These are phyloP conservation scores for Stenocarpella maydis DNA, from an alignment of 2,329 filamentous ascomycete genomes.

Conservation along the genomic window DNA sequence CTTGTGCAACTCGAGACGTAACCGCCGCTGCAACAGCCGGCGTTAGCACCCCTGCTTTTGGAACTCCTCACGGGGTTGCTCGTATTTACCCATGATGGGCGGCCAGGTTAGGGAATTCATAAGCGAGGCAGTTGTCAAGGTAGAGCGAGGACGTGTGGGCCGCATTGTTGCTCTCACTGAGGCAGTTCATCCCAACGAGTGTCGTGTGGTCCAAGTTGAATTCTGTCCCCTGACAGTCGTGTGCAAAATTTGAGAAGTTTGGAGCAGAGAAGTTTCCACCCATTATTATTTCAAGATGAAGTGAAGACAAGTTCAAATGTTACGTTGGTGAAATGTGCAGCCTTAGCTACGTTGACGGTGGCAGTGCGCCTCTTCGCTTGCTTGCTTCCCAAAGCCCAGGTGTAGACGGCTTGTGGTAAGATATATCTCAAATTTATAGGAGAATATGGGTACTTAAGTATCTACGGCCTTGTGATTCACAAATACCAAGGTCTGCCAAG, in stretches of 20 bases:
- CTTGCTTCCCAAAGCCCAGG: background rate
- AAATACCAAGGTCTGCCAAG: background rate
- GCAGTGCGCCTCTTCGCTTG: background rate
- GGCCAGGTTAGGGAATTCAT: conserved; percentile 11
- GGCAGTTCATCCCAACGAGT: conserved; percentile 20
- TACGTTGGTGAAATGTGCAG: background rate
- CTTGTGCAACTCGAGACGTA: conserved; percentile 22
- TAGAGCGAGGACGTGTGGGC: conserved; percentile 23
- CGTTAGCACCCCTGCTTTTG: background rate
- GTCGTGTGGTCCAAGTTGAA: conserved; percentile 22
- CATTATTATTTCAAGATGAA: background rate
- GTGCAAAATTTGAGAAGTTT: conserved; percentile 24
- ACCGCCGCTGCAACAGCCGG: conserved; percentile 17
- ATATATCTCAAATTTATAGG: background rate
- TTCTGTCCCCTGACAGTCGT: conserved; percentile 16
- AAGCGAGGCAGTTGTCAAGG: conserved; percentile 29
- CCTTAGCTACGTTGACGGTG: background rate
- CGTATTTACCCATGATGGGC: conserved; percentile 27
- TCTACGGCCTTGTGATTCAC: background rate
- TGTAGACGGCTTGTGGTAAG: background rate
- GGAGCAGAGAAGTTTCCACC: background rate
- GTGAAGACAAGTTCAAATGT: no score
- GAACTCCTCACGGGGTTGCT: background rate
- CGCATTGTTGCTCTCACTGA: background rate
- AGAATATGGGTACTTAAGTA: background rate